Base-by-base conservation (phyloP, 108 stramenopile genomes). In the Fragilaria crotonensis region DNA sequence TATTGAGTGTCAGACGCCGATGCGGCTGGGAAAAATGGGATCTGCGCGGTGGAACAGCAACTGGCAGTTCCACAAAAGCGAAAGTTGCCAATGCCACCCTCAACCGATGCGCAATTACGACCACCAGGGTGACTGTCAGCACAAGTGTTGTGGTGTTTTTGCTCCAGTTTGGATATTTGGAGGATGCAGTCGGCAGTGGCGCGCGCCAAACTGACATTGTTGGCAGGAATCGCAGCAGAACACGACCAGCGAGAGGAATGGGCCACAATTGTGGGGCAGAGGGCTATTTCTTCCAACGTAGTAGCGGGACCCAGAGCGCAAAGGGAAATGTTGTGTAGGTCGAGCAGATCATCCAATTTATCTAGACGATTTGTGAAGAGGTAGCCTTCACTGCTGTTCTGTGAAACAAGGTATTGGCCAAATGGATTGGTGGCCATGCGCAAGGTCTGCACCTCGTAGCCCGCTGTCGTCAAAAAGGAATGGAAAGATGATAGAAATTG, bases 341-440 rank as follows among this genome's bases (percentile, higher is more conserved):
- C 53, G 47, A 87, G 46, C 7, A 76, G 25, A 33, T 51, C 45
- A 47, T 84, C 71, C 3, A 89, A 49, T 22, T 20, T 30, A 4
- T 77, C 57, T 27, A 90, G 30, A 0, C 65, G 63, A 26, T 25
- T 9, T 23, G 18, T 23, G 41, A 63, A 41, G 20, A 28, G 49
- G 45, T 60, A 19, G 49, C 48, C 36, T 19, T 18, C 27, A 44
- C 26, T 33, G 29, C 3, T 36, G 22, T n/a, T n/a, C 47, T 30
- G 30, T 72, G 36, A 41, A 41, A 41, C 11, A 41, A 89, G 63
- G 78, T 80, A 93, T 64, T 93, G 85, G 7, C 76, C 78, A 60
- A 93, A 93, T 25, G 91, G 80, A 78, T 93, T 93, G 25, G 91
- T 93, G 18, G 87, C 85, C 22, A 93, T 68, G n/a, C 90, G 71